Evolutionary conservation across 306 rosid genomes (phyloP), one percentile per base, ranked within the genome.

Genomic region (Cucumis cinereus): DNA sequence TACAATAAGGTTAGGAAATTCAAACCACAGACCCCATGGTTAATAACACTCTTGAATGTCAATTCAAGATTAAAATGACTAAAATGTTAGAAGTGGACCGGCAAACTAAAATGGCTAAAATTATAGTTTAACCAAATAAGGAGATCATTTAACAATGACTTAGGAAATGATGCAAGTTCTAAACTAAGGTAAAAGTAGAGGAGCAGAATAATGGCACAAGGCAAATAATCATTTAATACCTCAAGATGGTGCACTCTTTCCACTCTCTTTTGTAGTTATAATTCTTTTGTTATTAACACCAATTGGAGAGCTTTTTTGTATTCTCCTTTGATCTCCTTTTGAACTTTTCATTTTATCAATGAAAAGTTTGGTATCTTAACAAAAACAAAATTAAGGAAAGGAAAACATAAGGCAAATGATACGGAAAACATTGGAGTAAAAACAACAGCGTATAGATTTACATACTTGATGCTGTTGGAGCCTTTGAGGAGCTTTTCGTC

Each of bases 401-500:
- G 17, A 76, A 23, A 75, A 22, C 23, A 54, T 45, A 26, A 63
- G 79, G 43, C 10, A 71, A 26, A 16, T 22, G 14, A 77, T 47
- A 40, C 49, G 22, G 26, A 49, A 28, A 45, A 41, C 78, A 58
- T 24, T 26, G 56, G 28, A 22, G 67, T 41, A 24, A 61, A 62
- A 47, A 17, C 22, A 33, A 23, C 19, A 61, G 28, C 40, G 69
- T 53, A 63, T 75, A 77, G 52, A 77, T 80, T 55, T 78, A 78
- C 92, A 16, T 89, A 95, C 99, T 87, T 62, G 73, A 66, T 66
- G 73, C 73, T 20, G 92, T 77, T 77, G 62, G 66, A 79, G 77
- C 79, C 87, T 90, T 90, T 4, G 90, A 82, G 78, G 92, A 86
- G 86, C 92, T 92, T 83, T 73, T 87, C 79, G 81, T 82, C 87